Conservation (phyloP, 257 asterid genomes). For the Cruciata laevipes region DNA sequence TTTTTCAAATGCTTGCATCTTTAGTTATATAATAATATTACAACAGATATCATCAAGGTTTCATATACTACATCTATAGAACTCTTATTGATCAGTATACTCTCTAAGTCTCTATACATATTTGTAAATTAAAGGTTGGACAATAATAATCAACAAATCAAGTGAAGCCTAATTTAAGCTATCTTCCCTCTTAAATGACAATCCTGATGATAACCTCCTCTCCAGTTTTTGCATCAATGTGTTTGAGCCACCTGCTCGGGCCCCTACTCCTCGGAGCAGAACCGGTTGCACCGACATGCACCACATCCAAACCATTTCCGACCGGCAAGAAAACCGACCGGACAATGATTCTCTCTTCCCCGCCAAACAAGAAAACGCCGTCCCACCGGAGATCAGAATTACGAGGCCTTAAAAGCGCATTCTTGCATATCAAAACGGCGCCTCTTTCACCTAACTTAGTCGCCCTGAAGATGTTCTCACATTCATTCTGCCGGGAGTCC, state of each 20-base stretch:
- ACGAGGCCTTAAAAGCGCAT: constrained; percentile 46
- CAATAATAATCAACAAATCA: too few species aligned
- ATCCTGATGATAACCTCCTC: constrained; percentile 56
- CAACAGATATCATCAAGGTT: too few species aligned
- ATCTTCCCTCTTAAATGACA: background rate
- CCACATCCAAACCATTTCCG: constrained; percentile 76
- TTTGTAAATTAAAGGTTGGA: too few species aligned
- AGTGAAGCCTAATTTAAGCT: background rate
- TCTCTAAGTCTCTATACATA: too few species aligned
- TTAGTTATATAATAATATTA: too few species aligned
- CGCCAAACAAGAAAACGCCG: constrained; percentile 29
- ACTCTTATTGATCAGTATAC: too few species aligned
- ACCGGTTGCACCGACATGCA: constrained; percentile 48
- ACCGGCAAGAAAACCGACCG: constrained; percentile 73
- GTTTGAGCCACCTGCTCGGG: constrained; percentile 53
- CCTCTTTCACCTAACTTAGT: constrained; percentile 70
- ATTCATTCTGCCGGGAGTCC: constrained; percentile 41
- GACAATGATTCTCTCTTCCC: constrained; percentile 45
- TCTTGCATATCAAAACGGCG: constrained; percentile 75
- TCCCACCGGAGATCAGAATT: constrained; percentile 57
- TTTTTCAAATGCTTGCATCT: too few species aligned
- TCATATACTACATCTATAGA: too few species aligned
- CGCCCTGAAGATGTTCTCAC: constrained; percentile 34
- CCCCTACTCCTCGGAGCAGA: constrained; percentile 6
- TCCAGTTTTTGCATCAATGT: constrained; percentile 44